Evolutionary conservation across 371 early-diverging fungal species (phyloP), one percentile per base, ranked within the genome.

Genomic region (Mortierella sp.): DNA sequence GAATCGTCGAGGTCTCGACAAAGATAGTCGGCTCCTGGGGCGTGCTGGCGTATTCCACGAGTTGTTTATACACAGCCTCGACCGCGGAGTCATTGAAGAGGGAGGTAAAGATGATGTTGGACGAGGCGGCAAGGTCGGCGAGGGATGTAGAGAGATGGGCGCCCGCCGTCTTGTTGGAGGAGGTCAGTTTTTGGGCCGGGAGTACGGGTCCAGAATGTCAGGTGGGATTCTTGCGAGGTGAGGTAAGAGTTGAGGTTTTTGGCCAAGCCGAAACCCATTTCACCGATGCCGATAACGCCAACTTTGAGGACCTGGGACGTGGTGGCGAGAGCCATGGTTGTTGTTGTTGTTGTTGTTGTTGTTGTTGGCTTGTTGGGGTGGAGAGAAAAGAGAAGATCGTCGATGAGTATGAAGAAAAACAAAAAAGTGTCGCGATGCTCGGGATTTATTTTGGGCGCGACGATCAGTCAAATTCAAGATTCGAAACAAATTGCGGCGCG

Each of bases 51-150:
- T 74, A 61, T 9, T 76, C 67, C 48, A 87, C 51, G 69, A 88
- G 51, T 50, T 71, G 59, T 26, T 87, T 80, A 34, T 87, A 88
- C 37, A 87, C 61, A 70, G 76, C 67, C 44, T 80, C 78, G 16
- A 88, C 87, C 8, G 82, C 88, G 5, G 77, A 73, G 53, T 88
- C 88, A 73, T 87, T 79, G 5, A 81, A 19, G 11, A 88, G 57
- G 43, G 87, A 87, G 3, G 84, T 87, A 51, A 88, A 88, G 69
- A 88, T 84, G 76, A 88, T 81, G 53, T 87, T 87, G 69, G 78
- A 73, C 21, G 79, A 73, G 19, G 87, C 79, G 1, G 75, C 79
- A 0, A 87, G 78, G 31, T 88, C 84, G 43, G 81, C 76, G 51
- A 88, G 69, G 28, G 84, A 78, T 26, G 75, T 64, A 8, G 87